Evolutionary conservation across 805 yeast genomes (phyloP), one percentile per base, ranked within the genome.

Genomic region (Osmozyma mogii): DNA sequence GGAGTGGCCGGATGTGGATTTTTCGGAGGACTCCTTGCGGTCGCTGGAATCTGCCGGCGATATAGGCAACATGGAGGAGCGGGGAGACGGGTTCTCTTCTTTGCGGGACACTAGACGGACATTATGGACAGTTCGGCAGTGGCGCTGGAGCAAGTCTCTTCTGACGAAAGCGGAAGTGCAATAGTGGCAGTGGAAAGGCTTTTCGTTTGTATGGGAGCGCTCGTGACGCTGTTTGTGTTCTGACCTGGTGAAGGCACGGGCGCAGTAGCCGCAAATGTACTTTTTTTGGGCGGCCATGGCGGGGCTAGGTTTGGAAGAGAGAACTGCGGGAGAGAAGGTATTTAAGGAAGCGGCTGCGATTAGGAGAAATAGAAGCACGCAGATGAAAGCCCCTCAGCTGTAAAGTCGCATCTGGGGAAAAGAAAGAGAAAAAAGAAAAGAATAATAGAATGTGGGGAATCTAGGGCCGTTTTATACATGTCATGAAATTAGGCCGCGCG

Each of bases 221-320:
- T 82, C 89, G 45, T 82, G 92, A 28, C 92, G 68, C 24, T 78
- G 72, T 42, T 79, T 70, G 52, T 82, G 92, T 50, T 82, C 92
- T 8, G 82, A 72, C 29, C 92, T 59, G n/a, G 85, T 74, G 47
- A 82, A 82, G 5, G 84, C 79, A 38, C 88, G 64, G 18, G 87
- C 83, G 45, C 94, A 83, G 48, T 72, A 82, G 5, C 82, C 75
- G 56, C 94, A 83, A 22, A 79, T 70, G 52, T 81, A 82, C 44
- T 81, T 75, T 42, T 79, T 69, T 43, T 70, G 78, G 22, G 78
- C 58, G 11, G 58, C 60, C 58, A 48, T 48, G n/a, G 14, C n/a
- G n/a, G n/a, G 22, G 22, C 22, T 10, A 7, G 20, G 7, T 18
- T 18, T 7, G 20, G n/a, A n/a, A n/a, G n/a, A n/a, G n/a, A n/a